A percentile compares a stretch with the other conserved stretches of the same genome.
Conservation (phyloP, 2,329 filamentous ascomycete genomes). For the Aspergillus terreus region DNA sequence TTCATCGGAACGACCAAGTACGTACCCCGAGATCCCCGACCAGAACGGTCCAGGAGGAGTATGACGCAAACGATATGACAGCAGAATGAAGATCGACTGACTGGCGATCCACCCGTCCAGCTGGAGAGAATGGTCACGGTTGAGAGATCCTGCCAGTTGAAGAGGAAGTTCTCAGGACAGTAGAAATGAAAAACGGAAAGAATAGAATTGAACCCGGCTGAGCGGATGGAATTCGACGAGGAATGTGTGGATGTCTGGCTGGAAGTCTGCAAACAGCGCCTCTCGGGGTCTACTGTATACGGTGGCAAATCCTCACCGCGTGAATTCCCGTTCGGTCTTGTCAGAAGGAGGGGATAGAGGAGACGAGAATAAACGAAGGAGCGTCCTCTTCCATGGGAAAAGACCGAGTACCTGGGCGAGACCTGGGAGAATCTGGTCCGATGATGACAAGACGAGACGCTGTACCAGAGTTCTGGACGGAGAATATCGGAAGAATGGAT, state of each 20-base stretch:
- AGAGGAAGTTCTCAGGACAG: background rate
- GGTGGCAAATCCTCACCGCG: background rate
- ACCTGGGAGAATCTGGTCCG: too few species aligned
- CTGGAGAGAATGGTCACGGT: background rate
- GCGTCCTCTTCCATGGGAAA: background rate
- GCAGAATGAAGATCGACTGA: slow-evolving; percentile 1
- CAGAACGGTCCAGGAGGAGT: background rate
- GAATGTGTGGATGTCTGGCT: background rate
- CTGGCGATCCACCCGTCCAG: background rate
- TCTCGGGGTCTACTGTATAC: background rate
- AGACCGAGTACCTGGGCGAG: too few species aligned
- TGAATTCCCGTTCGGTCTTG: background rate
- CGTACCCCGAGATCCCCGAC: background rate
- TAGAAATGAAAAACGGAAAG: background rate
- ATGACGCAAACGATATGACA: slow-evolving; percentile 21
- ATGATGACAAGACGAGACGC: too few species aligned
- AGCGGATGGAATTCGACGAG: background rate
- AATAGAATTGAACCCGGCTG: background rate
- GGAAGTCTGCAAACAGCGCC: slow-evolving; percentile 2
- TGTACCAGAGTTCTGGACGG: too few species aligned
- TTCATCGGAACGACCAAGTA: background rate
- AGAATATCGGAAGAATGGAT: too few species aligned
- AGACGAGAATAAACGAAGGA: background rate
- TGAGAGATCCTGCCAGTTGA: background rate
- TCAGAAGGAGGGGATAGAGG: background rate